Percentiles rank a stretch among this genome's conserved stretches.
These are phyloP conservation scores for Cercophora scortea DNA, from an alignment of 495 filamentous ascomycete genomes.

Conservation along the genomic window DNA sequence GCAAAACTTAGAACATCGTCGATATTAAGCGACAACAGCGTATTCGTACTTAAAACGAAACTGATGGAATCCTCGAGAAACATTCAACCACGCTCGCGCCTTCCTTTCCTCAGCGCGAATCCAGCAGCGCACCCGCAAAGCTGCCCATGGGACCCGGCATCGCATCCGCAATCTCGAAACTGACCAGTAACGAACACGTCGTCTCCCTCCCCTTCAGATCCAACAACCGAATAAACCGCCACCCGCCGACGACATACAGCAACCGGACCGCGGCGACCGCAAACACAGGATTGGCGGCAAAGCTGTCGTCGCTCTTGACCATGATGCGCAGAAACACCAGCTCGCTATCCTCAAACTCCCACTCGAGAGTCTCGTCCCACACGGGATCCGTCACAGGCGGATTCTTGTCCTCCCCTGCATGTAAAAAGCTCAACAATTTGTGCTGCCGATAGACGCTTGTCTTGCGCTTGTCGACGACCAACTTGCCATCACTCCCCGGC, in stretches of 20 bases:
- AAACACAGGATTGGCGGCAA: conserved; percentile 40
- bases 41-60: no score
- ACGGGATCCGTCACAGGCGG: conserved; percentile 38
- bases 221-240: conserved; percentile 46
- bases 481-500: conserved; percentile 13
- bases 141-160: no score
- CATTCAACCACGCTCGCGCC: no score
- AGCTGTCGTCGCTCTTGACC: conserved; percentile 47
- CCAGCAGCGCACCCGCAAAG: no score
- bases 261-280: conserved; percentile 40
- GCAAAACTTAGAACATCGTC: no score
- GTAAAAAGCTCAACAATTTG: conserved; percentile 17
- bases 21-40: no score
- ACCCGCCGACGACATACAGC: conserved; percentile 38
- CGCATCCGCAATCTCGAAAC: conserved; percentile 36
- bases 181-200: conserved; percentile 41
- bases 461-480: conserved; percentile 34
- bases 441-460: conserved; percentile 41
- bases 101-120: no score
- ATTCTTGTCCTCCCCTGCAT: conserved; percentile 24
- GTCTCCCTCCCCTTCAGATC: conserved; percentile 47
- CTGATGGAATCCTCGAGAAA: no score
- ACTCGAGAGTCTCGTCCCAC: conserved; percentile 46
- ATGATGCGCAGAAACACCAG: conserved; percentile 44
- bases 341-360: conserved; percentile 49